Evolutionary conservation across 139 green algal genomes (phyloP).

Genomic region (Zygnema cylindricum): DNA sequence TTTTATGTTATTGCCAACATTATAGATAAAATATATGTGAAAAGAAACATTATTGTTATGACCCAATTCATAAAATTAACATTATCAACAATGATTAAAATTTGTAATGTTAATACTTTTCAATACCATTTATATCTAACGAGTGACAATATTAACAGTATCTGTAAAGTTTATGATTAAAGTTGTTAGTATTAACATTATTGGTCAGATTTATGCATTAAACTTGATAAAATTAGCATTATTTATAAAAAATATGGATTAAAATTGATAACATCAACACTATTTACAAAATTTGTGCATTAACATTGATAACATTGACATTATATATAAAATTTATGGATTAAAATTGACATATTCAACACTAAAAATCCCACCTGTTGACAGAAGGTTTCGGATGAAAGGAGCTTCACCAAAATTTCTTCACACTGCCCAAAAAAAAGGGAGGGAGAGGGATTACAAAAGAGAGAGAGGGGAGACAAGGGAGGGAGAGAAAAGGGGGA

Average conservation of each 20-base stretch:
- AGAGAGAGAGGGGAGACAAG: conserved; percentile 4
- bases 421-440: conserved; percentile 15
- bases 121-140: neutral
- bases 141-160: neutral
- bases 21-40: neutral
- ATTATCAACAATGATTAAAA: conserved; percentile 4
- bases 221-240: no score
- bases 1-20: no score
- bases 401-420: conserved; percentile 47
- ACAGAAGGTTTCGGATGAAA: conserved; percentile 52
- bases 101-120: neutral
- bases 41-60: neutral
- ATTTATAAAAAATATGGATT: no score
- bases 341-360: conserved; percentile 12
- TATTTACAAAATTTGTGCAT: no score
- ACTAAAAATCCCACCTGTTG: conserved; percentile 29
- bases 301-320: no score
- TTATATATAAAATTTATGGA: no score
- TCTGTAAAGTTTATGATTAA: neutral
- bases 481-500: no score
- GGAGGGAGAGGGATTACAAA: no score
- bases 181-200: no score
- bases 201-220: no score
- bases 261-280: no score
- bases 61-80: neutral